A percentile compares a stretch with the other conserved stretches of the same genome.
Evolutionary conservation across 306 rosid genomes (phyloP).

Genomic region (Parietaria judaica): DNA sequence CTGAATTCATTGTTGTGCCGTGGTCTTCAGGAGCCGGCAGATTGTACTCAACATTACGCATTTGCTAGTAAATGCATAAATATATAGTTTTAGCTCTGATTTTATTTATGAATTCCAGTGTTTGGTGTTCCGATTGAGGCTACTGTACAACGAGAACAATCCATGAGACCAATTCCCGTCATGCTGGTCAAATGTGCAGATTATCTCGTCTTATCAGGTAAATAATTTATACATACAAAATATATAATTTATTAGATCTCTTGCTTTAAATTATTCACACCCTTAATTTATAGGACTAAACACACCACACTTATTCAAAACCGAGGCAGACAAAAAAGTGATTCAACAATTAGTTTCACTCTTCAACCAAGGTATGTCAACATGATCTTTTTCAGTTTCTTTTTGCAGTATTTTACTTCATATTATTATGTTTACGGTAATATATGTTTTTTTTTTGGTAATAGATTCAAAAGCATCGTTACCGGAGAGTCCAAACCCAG

Average conservation of each 20-base stretch:
- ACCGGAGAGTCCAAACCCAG: slow-evolving; percentile 75
- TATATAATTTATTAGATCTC: background rate
- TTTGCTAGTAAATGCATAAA: background rate
- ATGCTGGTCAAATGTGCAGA: slow-evolving; percentile 84
- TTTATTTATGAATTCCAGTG: slow-evolving; percentile 27
- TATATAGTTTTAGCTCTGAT: too few relatives aligned
- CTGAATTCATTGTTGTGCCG: background rate
- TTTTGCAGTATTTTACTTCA: slow-evolving; percentile 19
- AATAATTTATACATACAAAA: slow-evolving; percentile 11
- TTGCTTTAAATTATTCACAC: background rate
- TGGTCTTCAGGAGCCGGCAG: background rate
- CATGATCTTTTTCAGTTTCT: slow-evolving; percentile 13
- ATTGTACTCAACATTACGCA: background rate
- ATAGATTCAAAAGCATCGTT: slow-evolving; percentile 61
- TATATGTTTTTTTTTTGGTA: slow-evolving; percentile 11
- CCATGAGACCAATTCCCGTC: slow-evolving; percentile 66
- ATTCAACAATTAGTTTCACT: slow-evolving; percentile 76
- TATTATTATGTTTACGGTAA: slow-evolving; percentile 10
- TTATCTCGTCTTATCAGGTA: slow-evolving; percentile 86
- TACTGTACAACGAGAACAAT: slow-evolving; percentile 70
- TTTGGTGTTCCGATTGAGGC: slow-evolving; percentile 92
- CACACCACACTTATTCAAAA: slow-evolving; percentile 62
- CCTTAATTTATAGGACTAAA: slow-evolving; percentile 52
- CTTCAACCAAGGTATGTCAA: slow-evolving; percentile 68
- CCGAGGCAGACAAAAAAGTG: slow-evolving; percentile 72